Base-by-base conservation (phyloP, 805 yeast species). In the Wickerhamomyces ciferrii region DNA sequence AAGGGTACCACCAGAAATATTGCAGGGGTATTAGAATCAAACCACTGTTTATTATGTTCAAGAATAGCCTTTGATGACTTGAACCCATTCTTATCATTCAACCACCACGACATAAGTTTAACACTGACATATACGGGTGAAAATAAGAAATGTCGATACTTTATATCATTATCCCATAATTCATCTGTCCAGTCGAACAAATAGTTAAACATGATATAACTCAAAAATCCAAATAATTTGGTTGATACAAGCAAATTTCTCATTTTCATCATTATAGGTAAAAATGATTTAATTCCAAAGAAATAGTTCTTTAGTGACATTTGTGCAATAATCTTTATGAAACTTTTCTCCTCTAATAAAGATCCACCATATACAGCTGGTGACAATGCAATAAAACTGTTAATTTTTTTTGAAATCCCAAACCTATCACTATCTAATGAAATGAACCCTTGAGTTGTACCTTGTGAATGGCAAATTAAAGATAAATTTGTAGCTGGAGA, bases 361-460 rank as follows among this genome's bases (percentile, higher is more conserved):
- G 80, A 71, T 0, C 98, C 98, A 0, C 96, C 95, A 60, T 79
- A 94, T 2, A 90, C 83, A 0, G 98, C 98, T 0, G 99, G 98
- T 0, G 97, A 87, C 45, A 92, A 66, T 0, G 92, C 87, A 25
- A 87, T 71, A 58, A 88, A 87, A 45, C 77, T 74, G 45, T 82
- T 83, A 18, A 92, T 63, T 50, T 80, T 82, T 4, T 69, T 65
- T 41, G 80, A 79, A 35, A 79, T 53, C 15, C 65, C 63, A 44
- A 76, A 71, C 27, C 60, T 62, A 20, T 74, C 75, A 44, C 70
- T 67, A 17, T 84, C 75, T 32, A 94, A 68, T 42, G 89, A 78
- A 56, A 86, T 67, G 46, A 89, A 84, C 0, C 85, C 74, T 63
- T 91, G 96, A 0, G 97, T 81, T 2, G 97, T 90, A 1, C 98